Percentiles rank a stretch among this genome's conserved stretches.
Conservation (phyloP, 75 land plant species). For the Selaginella moellendorffii region DNA sequence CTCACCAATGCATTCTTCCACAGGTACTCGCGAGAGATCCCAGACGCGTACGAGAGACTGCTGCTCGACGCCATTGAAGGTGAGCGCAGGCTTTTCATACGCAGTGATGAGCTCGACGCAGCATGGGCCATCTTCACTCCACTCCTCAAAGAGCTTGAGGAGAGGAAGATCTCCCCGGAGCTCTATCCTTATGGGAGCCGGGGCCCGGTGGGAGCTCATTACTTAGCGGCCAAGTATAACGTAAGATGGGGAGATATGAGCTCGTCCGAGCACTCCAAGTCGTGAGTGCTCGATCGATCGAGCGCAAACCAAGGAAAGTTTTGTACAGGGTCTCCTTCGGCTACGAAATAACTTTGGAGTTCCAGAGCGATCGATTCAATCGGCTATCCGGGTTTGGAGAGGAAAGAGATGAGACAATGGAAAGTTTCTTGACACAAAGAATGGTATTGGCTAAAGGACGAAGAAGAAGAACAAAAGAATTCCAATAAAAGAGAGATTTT, state of each 20-base stretch:
- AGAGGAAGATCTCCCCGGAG: slow-evolving; percentile 61
- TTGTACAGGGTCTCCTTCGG: no score
- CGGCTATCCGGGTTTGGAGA: no score
- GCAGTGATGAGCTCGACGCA: slow-evolving; percentile 88
- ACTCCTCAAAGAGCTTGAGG: slow-evolving; percentile 66
- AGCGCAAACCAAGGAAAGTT: no score
- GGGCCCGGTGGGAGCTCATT: slow-evolving; percentile 86
- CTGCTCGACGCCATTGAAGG: slow-evolving; percentile 89
- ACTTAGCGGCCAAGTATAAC: slow-evolving; percentile 82
- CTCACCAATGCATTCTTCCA: neutral
- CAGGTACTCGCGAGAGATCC: slow-evolving; percentile 74
- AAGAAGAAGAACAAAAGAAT: no score
- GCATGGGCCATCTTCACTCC: slow-evolving; percentile 90
- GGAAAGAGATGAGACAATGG: no score
- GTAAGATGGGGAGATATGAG: slow-evolving; percentile 78
- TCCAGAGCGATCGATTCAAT: no score
- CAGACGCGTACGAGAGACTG: slow-evolving; percentile 89
- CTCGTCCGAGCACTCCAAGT: no score
- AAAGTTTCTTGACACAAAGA: no score
- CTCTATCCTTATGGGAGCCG: slow-evolving; percentile 85
- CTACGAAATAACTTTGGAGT: no score
- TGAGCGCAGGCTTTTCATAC: slow-evolving; percentile 69
- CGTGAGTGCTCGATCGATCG: no score
- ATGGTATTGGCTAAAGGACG: no score
- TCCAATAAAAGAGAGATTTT: no score